Conservation (phyloP, 768 basidiomycete species). For the Psilocybe sp. region DNA sequence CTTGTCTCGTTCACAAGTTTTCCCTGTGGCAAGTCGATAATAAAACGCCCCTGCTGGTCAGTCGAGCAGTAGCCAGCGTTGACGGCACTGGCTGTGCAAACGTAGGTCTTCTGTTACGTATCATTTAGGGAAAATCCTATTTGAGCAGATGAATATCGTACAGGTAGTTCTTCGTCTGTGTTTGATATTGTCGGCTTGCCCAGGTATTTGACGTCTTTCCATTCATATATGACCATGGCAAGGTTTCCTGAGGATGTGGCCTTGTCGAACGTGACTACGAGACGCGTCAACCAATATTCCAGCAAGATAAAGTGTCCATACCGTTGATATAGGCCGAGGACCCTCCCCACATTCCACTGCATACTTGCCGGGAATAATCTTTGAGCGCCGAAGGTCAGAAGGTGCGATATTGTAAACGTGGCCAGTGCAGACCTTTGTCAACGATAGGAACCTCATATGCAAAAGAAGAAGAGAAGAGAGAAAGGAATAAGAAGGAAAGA, state of each 20-base stretch:
- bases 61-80: conserved; percentile 65
- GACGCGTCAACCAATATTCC: neutral
- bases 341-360: conserved; percentile 93
- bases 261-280: conserved; percentile 69
- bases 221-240: conserved; percentile 95
- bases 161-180: conserved; percentile 59
- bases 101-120: conserved; percentile 79
- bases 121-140: conserved; percentile 8
- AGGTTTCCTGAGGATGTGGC: conserved; percentile 77
- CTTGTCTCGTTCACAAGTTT: conserved; percentile 67
- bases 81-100: conserved; percentile 86
- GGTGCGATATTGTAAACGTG: conserved; percentile 1
- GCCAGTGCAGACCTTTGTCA: conserved; percentile 47
- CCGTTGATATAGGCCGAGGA: conserved; percentile 80
- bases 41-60: conserved; percentile 84
- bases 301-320: conserved; percentile 25
- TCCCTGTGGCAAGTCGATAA: conserved; percentile 68
- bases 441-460: conserved; percentile 66
- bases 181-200: conserved; percentile 51
- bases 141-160: conserved; percentile 26
- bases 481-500: conserved; percentile 27
- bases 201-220: conserved; percentile 82
- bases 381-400: conserved; percentile 3
- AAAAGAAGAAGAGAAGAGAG: conserved; percentile 30
- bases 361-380: conserved; percentile 86